Evolutionary conservation across 208 protist species (phyloP), one percentile per base, ranked within the genome.

Genomic region (Trypanosomatidae sp.): DNA sequence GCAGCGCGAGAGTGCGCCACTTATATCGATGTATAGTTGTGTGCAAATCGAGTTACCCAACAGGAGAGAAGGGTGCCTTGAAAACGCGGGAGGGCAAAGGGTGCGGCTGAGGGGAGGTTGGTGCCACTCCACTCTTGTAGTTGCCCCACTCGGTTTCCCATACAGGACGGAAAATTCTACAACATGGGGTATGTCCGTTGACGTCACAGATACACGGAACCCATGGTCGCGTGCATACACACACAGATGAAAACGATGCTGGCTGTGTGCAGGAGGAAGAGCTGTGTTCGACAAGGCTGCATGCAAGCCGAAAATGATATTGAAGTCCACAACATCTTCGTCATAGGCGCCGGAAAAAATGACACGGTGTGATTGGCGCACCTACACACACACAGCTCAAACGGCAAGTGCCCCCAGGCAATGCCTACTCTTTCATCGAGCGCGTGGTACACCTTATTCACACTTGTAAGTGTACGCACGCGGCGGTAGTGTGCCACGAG

Each of bases 391-490:
- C 25, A 13, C 9, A 4, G 17, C 10, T 33, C 12, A 33, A 9
- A 33, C 25, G 25, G 33, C 10, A 12, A 59, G 53, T 25, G 53
- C 4, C 25, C 10, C 53, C 28, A 12, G 53, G 3, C 36, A 22
- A 59, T 13, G 25, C 25, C 6, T 17, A 59, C 8, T 12, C 8
- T 19, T 25, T 28, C 3, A 12, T 33, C 3, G 8, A 28, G 33
- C 36, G 36, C 36, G 36, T 39, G 36, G 36, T 39, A 39, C 36
- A 39, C 36, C 33, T 39, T 58, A 58, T 58, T 58, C 52, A 25
- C 52, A 58, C 13, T n/a, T 43, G 2, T 22, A 69, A 77, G 43
- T 52, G 46, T 8, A 69, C 36, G 33, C 44, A 66, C 43, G 33
- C 66, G 43, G 25, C 50, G 53, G 60, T 0, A 62, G 22, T 22